Evolutionary conservation across 108 stramenopile genomes (phyloP).

Genomic region (Pseudonitzschia multiseries): DNA sequence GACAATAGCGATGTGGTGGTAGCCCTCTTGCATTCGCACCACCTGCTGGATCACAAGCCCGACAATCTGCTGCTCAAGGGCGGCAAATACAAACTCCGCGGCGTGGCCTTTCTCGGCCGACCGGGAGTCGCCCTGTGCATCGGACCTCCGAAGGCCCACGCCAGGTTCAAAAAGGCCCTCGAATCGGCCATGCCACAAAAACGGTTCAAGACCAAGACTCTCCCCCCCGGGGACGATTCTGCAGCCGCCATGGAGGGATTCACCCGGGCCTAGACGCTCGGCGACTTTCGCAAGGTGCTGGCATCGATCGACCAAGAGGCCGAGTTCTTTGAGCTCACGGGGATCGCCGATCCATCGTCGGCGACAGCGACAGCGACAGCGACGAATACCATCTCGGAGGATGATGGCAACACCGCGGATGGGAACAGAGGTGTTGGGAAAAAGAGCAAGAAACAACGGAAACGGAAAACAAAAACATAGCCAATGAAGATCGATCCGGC

Average conservation of each 20-base stretch:
- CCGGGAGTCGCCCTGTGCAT: conserved; percentile 6
- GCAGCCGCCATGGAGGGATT: neutral
- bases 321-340: conserved; percentile 4
- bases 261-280: neutral
- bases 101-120: conserved; percentile 2
- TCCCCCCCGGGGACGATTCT: neutral
- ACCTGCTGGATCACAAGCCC: conserved; percentile 11
- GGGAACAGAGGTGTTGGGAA: neutral
- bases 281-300: neutral
- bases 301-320: neutral
- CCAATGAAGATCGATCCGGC: no score
- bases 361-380: neutral
- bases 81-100: conserved; percentile 10
- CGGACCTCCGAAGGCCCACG: neutral
- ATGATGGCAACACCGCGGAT: neutral
- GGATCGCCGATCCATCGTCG: neutral
- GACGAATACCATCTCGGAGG: no score
- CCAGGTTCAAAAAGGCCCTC: neutral
- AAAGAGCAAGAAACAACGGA: no score
- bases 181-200: conserved; percentile 10
- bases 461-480: no score
- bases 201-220: neutral
- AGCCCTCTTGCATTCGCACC: conserved; percentile 8
- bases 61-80: conserved; percentile 11
- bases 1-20: neutral